Percentiles rank a stretch among this genome's conserved stretches.
Evolutionary conservation across 2,329 filamentous ascomycete species (phyloP).

Genomic region (Colletotrichum lentis): DNA sequence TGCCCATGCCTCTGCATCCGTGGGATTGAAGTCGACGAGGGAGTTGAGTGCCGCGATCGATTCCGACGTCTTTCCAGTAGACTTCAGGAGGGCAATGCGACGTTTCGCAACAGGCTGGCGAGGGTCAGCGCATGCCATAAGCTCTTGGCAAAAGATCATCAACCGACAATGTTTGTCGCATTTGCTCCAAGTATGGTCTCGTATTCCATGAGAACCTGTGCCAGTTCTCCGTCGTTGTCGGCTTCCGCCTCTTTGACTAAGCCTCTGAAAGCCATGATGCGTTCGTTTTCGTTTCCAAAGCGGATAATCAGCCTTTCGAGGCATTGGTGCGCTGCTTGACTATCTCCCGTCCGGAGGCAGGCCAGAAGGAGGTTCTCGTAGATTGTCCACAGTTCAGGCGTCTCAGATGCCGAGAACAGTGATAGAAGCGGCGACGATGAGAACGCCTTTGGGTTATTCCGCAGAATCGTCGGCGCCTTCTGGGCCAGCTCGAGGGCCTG

Average conservation of each 20-base stretch:
- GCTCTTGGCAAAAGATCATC: neutral
- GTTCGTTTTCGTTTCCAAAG: slow-evolving; percentile 86
- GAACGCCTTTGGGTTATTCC: slow-evolving; percentile 61
- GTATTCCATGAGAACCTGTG: slow-evolving; percentile 78
- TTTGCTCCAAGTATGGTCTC: slow-evolving; percentile 77
- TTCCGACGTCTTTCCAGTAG: slow-evolving; percentile 73
- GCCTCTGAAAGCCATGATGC: slow-evolving; percentile 82
- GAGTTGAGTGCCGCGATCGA: slow-evolving; percentile 77
- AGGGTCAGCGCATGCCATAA: slow-evolving; percentile 44
- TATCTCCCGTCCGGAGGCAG: slow-evolving; percentile 84
- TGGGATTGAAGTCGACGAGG: slow-evolving; percentile 83
- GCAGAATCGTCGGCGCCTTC: slow-evolving; percentile 65
- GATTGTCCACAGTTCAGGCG: slow-evolving; percentile 80
- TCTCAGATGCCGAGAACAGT: slow-evolving; percentile 69
- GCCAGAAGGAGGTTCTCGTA: slow-evolving; percentile 89
- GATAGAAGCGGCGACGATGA: slow-evolving; percentile 63
- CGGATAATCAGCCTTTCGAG: slow-evolving; percentile 78
- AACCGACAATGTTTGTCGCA: slow-evolving; percentile 79
- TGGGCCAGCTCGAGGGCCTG: slow-evolving; percentile 67
- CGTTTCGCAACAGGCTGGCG: slow-evolving; percentile 83
- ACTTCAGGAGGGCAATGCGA: slow-evolving; percentile 79
- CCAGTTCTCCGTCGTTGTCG: slow-evolving; percentile 68
- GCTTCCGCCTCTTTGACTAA: slow-evolving; percentile 86
- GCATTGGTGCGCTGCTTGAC: slow-evolving; percentile 77
- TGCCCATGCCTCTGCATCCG: slow-evolving; percentile 91